phyloP scores from a whole-genome alignment of 1,284 basidiomycete genomes.

The Ustilago trichophora region DNA sequence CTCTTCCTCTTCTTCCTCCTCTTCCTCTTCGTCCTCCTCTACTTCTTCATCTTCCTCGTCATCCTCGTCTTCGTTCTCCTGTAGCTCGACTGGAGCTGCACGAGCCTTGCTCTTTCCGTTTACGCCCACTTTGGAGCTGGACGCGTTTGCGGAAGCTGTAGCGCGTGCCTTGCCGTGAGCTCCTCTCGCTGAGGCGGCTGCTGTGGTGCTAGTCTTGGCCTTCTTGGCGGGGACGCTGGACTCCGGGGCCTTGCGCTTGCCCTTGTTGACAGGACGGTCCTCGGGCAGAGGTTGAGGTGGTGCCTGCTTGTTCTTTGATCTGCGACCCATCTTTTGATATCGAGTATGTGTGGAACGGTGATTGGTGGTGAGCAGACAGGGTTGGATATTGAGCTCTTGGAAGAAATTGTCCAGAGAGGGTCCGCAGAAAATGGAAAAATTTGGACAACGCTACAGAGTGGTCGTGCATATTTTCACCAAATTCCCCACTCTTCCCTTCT shows the following conservation, averaged over 20 bases:
- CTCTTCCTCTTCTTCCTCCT: slow-evolving; percentile 29
- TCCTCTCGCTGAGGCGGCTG: slow-evolving; percentile 12
- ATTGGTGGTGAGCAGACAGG: slow-evolving; percentile 2
- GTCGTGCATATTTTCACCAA: slow-evolving; percentile 14
- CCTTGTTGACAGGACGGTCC: slow-evolving; percentile 68
- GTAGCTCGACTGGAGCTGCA: slow-evolving; percentile 25
- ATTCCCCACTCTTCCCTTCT: too few relatives aligned
- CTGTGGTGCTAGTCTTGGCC: slow-evolving; percentile 28
- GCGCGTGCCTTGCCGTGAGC: slow-evolving; percentile 60
- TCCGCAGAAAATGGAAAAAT: slow-evolving; percentile 10
- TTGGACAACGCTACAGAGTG: too few relatives aligned
- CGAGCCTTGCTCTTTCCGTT: slow-evolving; percentile 29
- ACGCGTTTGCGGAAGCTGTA: slow-evolving; percentile 61
- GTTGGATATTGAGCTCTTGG: too few relatives aligned
- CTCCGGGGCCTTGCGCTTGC: slow-evolving; percentile 67
- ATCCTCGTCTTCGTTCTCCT: slow-evolving; percentile 67
- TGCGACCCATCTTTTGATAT: slow-evolving; percentile 76
- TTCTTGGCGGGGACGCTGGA: slow-evolving; percentile 51
- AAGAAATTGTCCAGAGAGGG: slow-evolving; percentile 3
- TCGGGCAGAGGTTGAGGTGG: slow-evolving; percentile 75
- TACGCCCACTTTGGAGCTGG: slow-evolving; percentile 10
- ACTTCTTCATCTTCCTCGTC: slow-evolving; percentile 67
- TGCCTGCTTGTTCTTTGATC: slow-evolving; percentile 88
- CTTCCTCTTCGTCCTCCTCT: slow-evolving; percentile 34
- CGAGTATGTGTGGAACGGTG: background rate